Base-by-base conservation (phyloP, 805 yeast genomes). In the Saccharomycopsis amapae region DNA sequence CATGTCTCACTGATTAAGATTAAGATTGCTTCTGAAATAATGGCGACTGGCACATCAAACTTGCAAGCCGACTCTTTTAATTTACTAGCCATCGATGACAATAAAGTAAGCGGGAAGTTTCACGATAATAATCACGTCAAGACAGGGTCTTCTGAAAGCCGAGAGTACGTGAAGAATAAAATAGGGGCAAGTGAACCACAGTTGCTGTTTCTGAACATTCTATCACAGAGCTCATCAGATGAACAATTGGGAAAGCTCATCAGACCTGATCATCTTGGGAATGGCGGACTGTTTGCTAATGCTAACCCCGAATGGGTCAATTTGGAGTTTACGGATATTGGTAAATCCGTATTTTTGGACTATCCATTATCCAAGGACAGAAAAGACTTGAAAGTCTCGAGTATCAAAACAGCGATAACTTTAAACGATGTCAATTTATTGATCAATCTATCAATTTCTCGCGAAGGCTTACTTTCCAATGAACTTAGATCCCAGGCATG, bases 241-340 rank as follows among this genome's bases (percentile, higher is more conserved):
- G 36, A 33, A 17, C 15, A 33, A 20, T 20, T n/a, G 36, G 36
- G 18, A 7, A 12, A n/a, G 9, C 20, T 17, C 20, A 33, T 33
- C 15, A 20, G 20, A 9, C 9, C 5, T 7, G 18, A 33, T 9
- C 15, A 40, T n/a, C 41, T 19, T n/a, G n/a, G n/a, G n/a, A n/a
- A n/a, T n/a, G n/a, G n/a, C n/a, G n/a, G n/a, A n/a, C n/a, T n/a
- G 22, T 51, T n/a, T n/a, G n/a, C n/a, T n/a, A n/a, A n/a, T n/a
- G n/a, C n/a, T n/a, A 36, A 43, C 35, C 62, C 59, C 2, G 76
- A 71, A 43, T 75, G 79, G 79, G 75, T 71, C 23, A 66, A 71
- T 34, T 71, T 74, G 72, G 76, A 72, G 42, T 55, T 70, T 18
- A 67, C 62, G 22, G 71, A 67, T 37, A 58, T 73, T 44, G 73